phyloP scores from a whole-genome alignment of 2,329 filamentous ascomycete genomes.

The Talaromyces sp. region DNA sequence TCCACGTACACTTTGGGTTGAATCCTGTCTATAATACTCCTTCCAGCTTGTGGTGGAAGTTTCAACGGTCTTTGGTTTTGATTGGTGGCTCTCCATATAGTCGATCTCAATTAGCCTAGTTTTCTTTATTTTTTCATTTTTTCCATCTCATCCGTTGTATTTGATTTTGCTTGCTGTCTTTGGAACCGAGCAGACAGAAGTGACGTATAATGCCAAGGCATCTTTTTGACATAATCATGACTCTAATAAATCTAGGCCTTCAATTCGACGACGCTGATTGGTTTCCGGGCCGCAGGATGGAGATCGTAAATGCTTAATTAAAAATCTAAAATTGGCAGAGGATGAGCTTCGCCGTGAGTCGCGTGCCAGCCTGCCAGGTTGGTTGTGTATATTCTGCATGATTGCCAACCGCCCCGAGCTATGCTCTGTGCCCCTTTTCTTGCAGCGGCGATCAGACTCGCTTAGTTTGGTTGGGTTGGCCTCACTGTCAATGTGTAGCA shows the following conservation, averaged over 20 bases:
- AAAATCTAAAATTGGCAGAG: background rate
- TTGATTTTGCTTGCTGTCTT: background rate
- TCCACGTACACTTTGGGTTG: conserved; percentile 19
- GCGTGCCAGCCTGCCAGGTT: too few relatives aligned
- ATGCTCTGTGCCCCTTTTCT: too few relatives aligned
- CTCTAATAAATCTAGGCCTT: background rate
- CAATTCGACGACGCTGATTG: background rate
- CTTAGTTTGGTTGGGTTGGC: too few relatives aligned
- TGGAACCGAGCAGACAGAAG: background rate
- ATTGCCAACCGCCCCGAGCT: too few relatives aligned
- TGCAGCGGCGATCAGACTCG: too few relatives aligned
- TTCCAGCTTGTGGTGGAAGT: background rate
- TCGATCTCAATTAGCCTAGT: background rate
- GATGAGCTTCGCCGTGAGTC: too few relatives aligned
- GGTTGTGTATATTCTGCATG: too few relatives aligned
- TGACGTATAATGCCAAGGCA: too few relatives aligned
- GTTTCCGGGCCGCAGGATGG: background rate
- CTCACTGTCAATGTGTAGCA: too few relatives aligned
- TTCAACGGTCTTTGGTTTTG: background rate
- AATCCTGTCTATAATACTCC: background rate
- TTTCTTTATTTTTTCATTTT: background rate
- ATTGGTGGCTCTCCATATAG: background rate
- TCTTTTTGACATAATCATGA: background rate
- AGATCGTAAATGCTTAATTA: background rate
- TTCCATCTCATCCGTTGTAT: background rate